Evolutionary conservation across 805 yeast genomes (phyloP).

Genomic region (Candida multigemmis): DNA sequence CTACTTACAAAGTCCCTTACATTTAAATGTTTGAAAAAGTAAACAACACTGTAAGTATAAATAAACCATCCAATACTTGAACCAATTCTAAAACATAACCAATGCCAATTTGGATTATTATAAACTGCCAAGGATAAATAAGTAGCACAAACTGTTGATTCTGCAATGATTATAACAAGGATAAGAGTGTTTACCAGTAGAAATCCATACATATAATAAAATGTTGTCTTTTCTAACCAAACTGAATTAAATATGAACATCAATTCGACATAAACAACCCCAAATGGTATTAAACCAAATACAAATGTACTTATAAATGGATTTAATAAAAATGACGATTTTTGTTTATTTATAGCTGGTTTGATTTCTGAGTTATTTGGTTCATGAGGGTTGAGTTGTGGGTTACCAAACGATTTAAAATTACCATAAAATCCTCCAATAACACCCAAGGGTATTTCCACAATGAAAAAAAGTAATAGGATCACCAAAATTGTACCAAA

Average conservation of each 20-base stretch:
- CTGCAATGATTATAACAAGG: conserved; percentile 54
- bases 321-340: not conserved
- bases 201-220: conserved; percentile 75
- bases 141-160: conserved; percentile 61
- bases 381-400: too few species aligned
- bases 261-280: conserved; percentile 72
- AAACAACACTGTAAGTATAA: conserved; percentile 58
- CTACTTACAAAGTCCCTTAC: conserved; percentile 60
- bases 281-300: conserved; percentile 72
- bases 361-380: not conserved
- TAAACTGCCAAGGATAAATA: conserved; percentile 49
- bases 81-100: conserved; percentile 70
- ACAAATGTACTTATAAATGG: conserved; percentile 20
- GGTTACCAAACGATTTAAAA: too few species aligned
- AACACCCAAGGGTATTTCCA: conserved; percentile 70
- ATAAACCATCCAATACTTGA: conserved; percentile 65
- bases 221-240: conserved; percentile 74
- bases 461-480: conserved; percentile 46
- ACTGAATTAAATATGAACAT: conserved; percentile 63
- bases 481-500: conserved; percentile 63
- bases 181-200: conserved; percentile 52
- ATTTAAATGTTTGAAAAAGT: conserved; percentile 47
- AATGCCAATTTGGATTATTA: conserved; percentile 67
- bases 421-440: conserved; percentile 60
- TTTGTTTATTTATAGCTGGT: not conserved